Evolutionary conservation across 331 rosid genomes (phyloP), one percentile per base, ranked within the genome.

Genomic region (Erythrophleum ivorense): DNA sequence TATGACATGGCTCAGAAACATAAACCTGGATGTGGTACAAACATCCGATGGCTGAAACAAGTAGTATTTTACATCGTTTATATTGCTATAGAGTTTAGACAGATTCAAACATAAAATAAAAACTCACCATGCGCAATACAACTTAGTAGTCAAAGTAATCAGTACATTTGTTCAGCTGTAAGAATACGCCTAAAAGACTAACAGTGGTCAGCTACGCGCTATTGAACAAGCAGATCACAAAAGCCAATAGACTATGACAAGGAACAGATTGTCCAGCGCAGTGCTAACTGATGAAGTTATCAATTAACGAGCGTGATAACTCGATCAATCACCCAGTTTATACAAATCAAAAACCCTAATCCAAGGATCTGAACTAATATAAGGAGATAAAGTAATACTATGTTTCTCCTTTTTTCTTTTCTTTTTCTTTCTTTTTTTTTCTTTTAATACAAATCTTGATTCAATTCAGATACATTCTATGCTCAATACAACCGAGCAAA

Each of bases 71-170:
- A 18, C 64, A 50, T 40, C 69, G 19, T 33, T n/a, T 45, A 69
- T 14, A 12, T 18, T 76, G 59, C 33, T 63, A 36, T 2, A 24
- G 36, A 58, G 33, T 24, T 53, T 53, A 48, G 7, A 73, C 76
- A 43, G 69, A 76, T 80, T 66, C 80, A 36, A 65, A 71, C 80
- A 40, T 76, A 57, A 19, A 29, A 50, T n/a, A 78, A 67, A 13
- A 78, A 2, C 58, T 52, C 36, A 66, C 1, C 11, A 64, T 21
- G 2, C 46, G 6, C 0, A 16, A 29, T 34, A 71, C 7, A 76
- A 76, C 58, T 36, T 63, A 7, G 46, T 63, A 75, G 75, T 55
- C 73, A 57, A 29, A 6, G 9, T 62, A 62, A 62, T 31, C 70
- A 66, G 5, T n/a, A 4, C 6, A 7, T 18, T 54, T 40, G 31